Percentiles rank a stretch among this genome's conserved stretches.
Evolutionary conservation across 129 eudicot genomes (phyloP).

Genomic region (Flaveria brownii): DNA sequence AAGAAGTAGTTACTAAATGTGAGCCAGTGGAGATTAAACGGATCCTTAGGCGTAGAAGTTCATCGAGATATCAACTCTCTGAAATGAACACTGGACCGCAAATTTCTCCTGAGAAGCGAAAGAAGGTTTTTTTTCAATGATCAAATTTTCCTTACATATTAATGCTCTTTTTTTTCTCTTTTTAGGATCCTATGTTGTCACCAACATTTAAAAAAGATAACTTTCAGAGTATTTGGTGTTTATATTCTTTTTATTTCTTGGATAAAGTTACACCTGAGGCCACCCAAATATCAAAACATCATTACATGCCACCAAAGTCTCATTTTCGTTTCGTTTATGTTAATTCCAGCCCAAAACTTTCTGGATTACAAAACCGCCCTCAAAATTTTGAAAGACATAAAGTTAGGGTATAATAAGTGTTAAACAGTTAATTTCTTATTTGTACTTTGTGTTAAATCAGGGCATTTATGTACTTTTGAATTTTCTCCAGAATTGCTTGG

Average conservation of each 20-base stretch:
- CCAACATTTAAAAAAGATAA: not conserved
- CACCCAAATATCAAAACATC: not conserved
- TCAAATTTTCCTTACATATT: not conserved
- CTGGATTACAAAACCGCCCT: not conserved
- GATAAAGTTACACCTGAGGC: not conserved
- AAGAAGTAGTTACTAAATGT: slow-evolving; percentile 30
- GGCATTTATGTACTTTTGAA: not conserved
- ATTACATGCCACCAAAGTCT: not conserved
- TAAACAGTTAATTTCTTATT: not conserved
- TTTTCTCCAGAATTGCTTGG: not conserved
- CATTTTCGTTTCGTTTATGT: not conserved
- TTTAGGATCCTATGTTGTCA: slow-evolving; percentile 18
- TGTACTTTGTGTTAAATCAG: not conserved
- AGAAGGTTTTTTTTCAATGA: slow-evolving; percentile 34
- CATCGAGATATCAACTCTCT: slow-evolving; percentile 36
- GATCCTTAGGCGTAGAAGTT: slow-evolving; percentile 38
- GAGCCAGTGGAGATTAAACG: slow-evolving; percentile 37
- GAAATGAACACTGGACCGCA: slow-evolving; percentile 23
- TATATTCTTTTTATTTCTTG: not conserved
- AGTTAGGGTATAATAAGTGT: too few relatives aligned
- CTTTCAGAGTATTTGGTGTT: not conserved
- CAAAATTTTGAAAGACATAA: not conserved
- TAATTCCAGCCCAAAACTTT: not conserved
- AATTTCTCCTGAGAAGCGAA: slow-evolving; percentile 32
- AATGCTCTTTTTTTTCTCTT: not conserved